phyloP scores from a whole-genome alignment of 257 asterid species.

The Salvia splendens region DNA sequence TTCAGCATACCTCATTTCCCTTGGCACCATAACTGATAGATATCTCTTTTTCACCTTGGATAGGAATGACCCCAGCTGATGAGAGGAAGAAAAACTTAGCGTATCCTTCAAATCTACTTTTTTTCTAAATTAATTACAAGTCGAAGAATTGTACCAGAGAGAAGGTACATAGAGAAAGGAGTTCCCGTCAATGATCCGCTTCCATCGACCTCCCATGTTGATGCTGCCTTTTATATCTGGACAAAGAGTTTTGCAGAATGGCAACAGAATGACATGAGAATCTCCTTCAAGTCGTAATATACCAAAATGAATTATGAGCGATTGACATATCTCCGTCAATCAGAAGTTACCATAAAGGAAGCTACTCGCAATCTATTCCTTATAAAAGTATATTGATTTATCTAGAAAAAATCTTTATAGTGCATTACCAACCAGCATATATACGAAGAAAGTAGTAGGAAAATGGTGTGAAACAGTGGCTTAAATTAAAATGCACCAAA shows the following conservation, averaged over 20 bases:
- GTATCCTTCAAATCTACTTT: slow-evolving; percentile 28
- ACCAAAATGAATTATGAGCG: neutral
- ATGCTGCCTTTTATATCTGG: slow-evolving; percentile 67
- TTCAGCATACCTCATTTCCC: slow-evolving; percentile 84
- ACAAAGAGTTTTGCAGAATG: slow-evolving; percentile 30
- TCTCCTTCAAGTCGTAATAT: slow-evolving; percentile 14
- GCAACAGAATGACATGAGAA: slow-evolving; percentile 17
- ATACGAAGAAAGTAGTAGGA: neutral
- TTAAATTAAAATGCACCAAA: neutral
- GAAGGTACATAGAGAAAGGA: slow-evolving; percentile 87
- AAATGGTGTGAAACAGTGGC: neutral
- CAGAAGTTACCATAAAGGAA: neutral
- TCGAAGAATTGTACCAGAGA: slow-evolving; percentile 57
- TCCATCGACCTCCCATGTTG: slow-evolving; percentile 93
- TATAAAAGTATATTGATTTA: slow-evolving; percentile 5
- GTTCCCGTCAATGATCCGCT: slow-evolving; percentile 68
- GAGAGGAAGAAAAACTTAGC: slow-evolving; percentile 15
- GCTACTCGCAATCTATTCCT: neutral
- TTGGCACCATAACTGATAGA: slow-evolving; percentile 91
- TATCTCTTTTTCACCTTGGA: slow-evolving; percentile 63
- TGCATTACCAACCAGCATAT: slow-evolving; percentile 1
- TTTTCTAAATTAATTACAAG: slow-evolving; percentile 12
- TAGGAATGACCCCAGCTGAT: slow-evolving; percentile 57
- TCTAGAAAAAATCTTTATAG: neutral
- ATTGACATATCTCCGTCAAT: slow-evolving; percentile 5